A percentile compares a stretch with the other conserved stretches of the same genome.
phyloP scores from a whole-genome alignment of 1,284 basidiomycete species.

The Earliella scabrosa region DNA sequence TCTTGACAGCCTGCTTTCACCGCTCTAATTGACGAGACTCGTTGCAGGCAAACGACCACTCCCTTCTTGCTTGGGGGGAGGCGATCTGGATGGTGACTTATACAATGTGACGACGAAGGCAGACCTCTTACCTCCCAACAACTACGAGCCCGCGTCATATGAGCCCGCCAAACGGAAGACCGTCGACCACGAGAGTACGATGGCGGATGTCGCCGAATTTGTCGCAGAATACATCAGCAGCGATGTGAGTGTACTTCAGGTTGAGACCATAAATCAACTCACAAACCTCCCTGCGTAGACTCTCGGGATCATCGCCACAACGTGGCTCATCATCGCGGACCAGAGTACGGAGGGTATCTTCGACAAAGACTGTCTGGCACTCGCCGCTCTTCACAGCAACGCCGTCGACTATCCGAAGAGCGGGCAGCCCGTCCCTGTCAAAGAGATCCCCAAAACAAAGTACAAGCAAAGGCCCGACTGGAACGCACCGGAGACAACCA shows the following conservation, averaged over 20 bases:
- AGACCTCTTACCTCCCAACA: constrained; percentile 24
- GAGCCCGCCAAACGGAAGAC: constrained; percentile 48
- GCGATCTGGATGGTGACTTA: constrained; percentile 66
- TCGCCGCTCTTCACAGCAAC: constrained; percentile 71
- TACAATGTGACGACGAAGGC: constrained; percentile 53
- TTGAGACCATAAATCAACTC: constrained; percentile 34
- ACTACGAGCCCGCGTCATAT: constrained; percentile 54
- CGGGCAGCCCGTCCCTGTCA: constrained; percentile 56
- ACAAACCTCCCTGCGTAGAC: constrained; percentile 40
- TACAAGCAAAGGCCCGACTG: constrained; percentile 55
- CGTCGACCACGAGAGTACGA: constrained; percentile 59
- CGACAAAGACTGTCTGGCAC: constrained; percentile 59
- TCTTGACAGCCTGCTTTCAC: constrained; percentile 36
- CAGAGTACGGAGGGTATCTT: constrained; percentile 56
- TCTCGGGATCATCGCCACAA: constrained; percentile 63
- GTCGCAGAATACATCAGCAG: constrained; percentile 73
- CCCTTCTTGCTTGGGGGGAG: constrained; percentile 65
- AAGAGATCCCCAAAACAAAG: constrained; percentile 51
- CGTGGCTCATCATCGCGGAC: constrained; percentile 73
- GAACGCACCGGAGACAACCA: constrained; percentile 63
- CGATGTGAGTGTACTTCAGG: constrained; percentile 49
- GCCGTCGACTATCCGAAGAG: constrained; percentile 73
- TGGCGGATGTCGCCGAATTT: constrained; percentile 74
- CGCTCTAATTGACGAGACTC: too few relatives aligned
- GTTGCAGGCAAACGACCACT: constrained; percentile 58